Conservation (phyloP, 305 asterid genomes). For the Fraxinus sp. region DNA sequence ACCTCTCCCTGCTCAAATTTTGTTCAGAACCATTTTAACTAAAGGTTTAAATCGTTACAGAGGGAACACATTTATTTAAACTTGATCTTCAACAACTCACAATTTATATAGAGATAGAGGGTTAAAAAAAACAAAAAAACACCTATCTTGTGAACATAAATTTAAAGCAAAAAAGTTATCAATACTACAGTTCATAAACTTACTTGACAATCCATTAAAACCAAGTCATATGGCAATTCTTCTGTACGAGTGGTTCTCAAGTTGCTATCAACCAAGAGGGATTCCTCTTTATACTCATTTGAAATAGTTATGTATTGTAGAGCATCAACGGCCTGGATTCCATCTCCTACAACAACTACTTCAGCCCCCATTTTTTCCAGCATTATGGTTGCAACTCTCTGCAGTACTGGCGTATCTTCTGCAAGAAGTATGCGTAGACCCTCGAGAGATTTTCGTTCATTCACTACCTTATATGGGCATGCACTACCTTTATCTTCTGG, state of each 20-base stretch:
- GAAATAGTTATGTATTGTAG: slow-evolving; percentile 34
- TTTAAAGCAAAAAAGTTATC: neutral
- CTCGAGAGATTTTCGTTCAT: slow-evolving; percentile 47
- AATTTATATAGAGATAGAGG: neutral
- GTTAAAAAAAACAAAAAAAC: neutral
- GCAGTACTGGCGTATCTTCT: slow-evolving; percentile 85
- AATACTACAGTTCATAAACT: slow-evolving; percentile 26
- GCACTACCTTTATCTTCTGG: slow-evolving; percentile 27
- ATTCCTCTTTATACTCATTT: slow-evolving; percentile 26
- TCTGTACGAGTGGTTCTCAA: slow-evolving; percentile 9
- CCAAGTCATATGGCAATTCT: slow-evolving; percentile 60
- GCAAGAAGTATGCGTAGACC: slow-evolving; percentile 78
- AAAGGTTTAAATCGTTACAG: neutral
- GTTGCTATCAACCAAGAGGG: slow-evolving; percentile 29
- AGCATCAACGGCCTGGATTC: slow-evolving; percentile 72
- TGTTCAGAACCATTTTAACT: neutral
- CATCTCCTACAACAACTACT: slow-evolving; percentile 80
- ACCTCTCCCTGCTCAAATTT: neutral
- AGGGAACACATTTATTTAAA: neutral
- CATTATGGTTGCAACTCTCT: slow-evolving; percentile 89
- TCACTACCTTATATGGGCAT: slow-evolving; percentile 26
- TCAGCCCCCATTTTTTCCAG: slow-evolving; percentile 83
- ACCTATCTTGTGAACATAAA: neutral
- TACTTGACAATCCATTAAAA: slow-evolving; percentile 96
- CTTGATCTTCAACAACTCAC: neutral